These are phyloP conservation scores for Boletus subparvulus DNA, from an alignment of 768 basidiomycete species.

Conservation along the genomic window DNA sequence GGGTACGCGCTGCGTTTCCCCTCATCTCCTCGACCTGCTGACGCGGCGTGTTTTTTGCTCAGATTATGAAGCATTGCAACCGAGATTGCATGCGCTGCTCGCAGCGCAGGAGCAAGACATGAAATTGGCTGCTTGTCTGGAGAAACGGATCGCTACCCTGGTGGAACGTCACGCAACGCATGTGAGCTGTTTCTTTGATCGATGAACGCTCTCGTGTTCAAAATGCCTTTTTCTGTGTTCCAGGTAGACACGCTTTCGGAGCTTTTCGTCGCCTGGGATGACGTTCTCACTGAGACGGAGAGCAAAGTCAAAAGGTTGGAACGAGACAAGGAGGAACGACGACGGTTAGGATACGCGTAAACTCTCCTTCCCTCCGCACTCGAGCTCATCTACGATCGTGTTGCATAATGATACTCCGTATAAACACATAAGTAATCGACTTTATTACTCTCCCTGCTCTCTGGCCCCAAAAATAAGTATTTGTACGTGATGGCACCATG, in stretches of 20 bases:
- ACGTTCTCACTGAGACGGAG: slow-evolving; percentile 67
- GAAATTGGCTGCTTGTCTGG: slow-evolving; percentile 55
- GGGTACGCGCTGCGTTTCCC: slow-evolving; percentile 37
- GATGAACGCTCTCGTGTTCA: not conserved
- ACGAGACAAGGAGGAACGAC: slow-evolving; percentile 57
- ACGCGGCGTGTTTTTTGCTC: not conserved
- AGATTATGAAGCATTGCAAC: slow-evolving; percentile 65
- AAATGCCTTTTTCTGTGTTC: not conserved
- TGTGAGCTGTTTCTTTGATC: slow-evolving; percentile 39
- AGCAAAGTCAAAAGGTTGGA: slow-evolving; percentile 57
- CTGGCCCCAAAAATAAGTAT: slow-evolving; percentile 5
- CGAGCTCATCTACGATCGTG: not conserved
- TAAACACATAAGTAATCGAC: slow-evolving; percentile 20
- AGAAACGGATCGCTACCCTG: slow-evolving; percentile 60
- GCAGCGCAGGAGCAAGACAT: slow-evolving; percentile 60
- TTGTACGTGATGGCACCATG: slow-evolving; percentile 8
- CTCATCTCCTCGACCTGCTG: too few species aligned
- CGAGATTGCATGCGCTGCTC: slow-evolving; percentile 64
- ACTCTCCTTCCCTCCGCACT: not conserved
- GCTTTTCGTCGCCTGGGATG: slow-evolving; percentile 84
- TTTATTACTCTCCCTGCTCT: slow-evolving; percentile 18
- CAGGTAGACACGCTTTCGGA: slow-evolving; percentile 83
- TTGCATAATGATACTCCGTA: slow-evolving; percentile 15
- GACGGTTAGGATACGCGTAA: slow-evolving; percentile 58
- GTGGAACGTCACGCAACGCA: slow-evolving; percentile 71